Percentiles rank a stretch among this genome's conserved stretches.
Evolutionary conservation across 2,329 filamentous ascomycete genomes (phyloP).

Genomic region (Aspergillus versicolor): DNA sequence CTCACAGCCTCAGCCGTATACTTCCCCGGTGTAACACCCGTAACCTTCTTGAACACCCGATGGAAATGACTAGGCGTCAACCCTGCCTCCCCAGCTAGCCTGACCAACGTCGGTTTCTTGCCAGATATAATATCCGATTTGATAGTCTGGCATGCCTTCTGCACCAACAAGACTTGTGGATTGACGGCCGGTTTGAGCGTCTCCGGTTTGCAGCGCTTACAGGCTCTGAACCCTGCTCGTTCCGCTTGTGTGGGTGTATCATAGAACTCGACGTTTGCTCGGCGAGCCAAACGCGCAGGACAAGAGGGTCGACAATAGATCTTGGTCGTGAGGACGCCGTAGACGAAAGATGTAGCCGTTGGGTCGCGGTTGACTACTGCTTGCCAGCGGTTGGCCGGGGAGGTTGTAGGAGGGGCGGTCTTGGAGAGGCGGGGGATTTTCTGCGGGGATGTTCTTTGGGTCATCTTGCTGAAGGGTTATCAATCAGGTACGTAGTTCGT

Average conservation of each 20-base stretch:
- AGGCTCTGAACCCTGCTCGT: slow-evolving; percentile 53
- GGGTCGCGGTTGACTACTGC: slow-evolving; percentile 48
- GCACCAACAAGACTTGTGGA: slow-evolving; percentile 32
- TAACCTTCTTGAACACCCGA: slow-evolving; percentile 54
- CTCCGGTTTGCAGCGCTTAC: slow-evolving; percentile 57
- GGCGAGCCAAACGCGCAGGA: slow-evolving; percentile 56
- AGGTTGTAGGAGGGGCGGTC: background rate
- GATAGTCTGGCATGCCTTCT: slow-evolving; percentile 34
- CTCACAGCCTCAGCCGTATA: slow-evolving; percentile 23
- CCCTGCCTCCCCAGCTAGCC: slow-evolving; percentile 48
- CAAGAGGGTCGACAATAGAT: slow-evolving; percentile 60
- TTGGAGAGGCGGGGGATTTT: slow-evolving; percentile 24
- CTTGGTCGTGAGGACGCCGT: slow-evolving; percentile 56
- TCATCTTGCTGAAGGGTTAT: background rate
- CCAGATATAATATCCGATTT: slow-evolving; percentile 23
- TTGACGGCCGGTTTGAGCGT: slow-evolving; percentile 25
- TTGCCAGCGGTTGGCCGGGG: slow-evolving; percentile 38
- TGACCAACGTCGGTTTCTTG: slow-evolving; percentile 41
- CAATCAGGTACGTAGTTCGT: background rate
- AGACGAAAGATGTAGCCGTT: slow-evolving; percentile 52
- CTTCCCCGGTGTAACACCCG: slow-evolving; percentile 51
- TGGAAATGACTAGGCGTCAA: slow-evolving; percentile 56
- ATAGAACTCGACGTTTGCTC: slow-evolving; percentile 58
- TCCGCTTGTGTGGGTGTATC: slow-evolving; percentile 49
- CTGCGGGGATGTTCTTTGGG: slow-evolving; percentile 13